Base-by-base conservation (phyloP, 257 asterid species). In the Penstemon eatonii region DNA sequence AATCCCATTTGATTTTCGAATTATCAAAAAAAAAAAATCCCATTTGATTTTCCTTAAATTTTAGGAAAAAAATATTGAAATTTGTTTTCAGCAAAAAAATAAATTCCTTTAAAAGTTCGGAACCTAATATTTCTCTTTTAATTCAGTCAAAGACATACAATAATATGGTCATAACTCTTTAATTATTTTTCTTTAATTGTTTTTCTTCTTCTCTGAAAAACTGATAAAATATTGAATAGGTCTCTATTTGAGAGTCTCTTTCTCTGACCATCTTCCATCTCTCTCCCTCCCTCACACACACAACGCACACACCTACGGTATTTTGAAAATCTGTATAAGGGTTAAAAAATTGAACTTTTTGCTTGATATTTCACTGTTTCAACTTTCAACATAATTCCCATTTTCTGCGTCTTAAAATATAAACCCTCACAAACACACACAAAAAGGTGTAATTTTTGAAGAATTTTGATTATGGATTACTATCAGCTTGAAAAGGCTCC, bases 401-500 rank as follows among this genome's bases (percentile, higher is more conserved):
- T 5, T 38, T 13, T 66, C 40, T 8, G 18, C 8, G 53, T 13
- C n/a, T 51, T 36, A 55, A 3, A 18, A 18, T n/a, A 33, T 41
- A 36, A 7, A 73, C 13, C 52, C 38, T 43, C 60, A 11, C 0
- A 10, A 52, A 52, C 53, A 43, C 52, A 58, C 12, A 10, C 0
- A 64, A 40, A 50, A 63, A 56, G 46, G 67, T 4, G 68, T 52
- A 40, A 39, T 69, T 36, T 63, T 63, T 71, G 58, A 13, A 45
- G 56, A 43, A 13, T 52, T 72, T 15, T 52, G 83, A 61, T 69
- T 76, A 79, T 80, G 81, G 77, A 76, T 57, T 83, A 75, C 63
- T 73, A 67, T 59, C 82, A 81, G 74, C 67, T 81, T 56, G 83
- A 71, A 15, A 74, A 76, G 62, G 74, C 80, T 59, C 75, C 76